phyloP scores from a whole-genome alignment of 2,329 filamentous ascomycete species.

The Ramularia endophylla region DNA sequence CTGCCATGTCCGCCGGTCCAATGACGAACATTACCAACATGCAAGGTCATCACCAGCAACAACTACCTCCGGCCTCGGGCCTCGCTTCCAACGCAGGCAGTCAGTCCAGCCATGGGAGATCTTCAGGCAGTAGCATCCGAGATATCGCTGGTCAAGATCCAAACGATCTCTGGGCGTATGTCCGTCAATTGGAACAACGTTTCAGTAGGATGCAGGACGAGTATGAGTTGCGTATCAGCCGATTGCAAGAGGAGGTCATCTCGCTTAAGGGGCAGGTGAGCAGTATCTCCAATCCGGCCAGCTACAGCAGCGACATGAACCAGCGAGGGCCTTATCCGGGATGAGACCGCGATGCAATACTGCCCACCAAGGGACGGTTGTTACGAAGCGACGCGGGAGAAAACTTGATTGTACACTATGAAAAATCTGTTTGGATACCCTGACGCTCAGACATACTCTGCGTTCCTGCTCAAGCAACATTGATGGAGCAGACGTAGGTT shows the following conservation, averaged over 20 bases:
- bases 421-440: too few species aligned
- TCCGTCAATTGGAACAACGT: constrained; percentile 60
- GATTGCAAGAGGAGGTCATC: constrained; percentile 41
- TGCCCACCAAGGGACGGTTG: too few species aligned
- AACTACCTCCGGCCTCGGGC: constrained; percentile 6
- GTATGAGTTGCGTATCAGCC: constrained; percentile 40
- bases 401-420: too few species aligned
- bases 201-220: constrained; percentile 44
- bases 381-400: too few species aligned
- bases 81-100: constrained; percentile 44
- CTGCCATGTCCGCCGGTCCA: constrained; percentile 16
- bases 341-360: too few species aligned
- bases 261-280: constrained; percentile 24
- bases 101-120: constrained; percentile 48
- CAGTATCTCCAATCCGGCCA: constrained; percentile 21
- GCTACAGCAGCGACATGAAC: constrained; percentile 28
- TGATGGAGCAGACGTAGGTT: too few species aligned
- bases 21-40: constrained; percentile 37
- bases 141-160: constrained; percentile 58
- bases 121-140: constrained; percentile 55
- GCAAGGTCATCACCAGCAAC: constrained; percentile 32
- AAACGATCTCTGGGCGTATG: constrained; percentile 61
- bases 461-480: too few species aligned
- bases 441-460: too few species aligned
- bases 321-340: too few species aligned